Base-by-base conservation (phyloP, 768 basidiomycete genomes). In the Ramaria sp. region DNA sequence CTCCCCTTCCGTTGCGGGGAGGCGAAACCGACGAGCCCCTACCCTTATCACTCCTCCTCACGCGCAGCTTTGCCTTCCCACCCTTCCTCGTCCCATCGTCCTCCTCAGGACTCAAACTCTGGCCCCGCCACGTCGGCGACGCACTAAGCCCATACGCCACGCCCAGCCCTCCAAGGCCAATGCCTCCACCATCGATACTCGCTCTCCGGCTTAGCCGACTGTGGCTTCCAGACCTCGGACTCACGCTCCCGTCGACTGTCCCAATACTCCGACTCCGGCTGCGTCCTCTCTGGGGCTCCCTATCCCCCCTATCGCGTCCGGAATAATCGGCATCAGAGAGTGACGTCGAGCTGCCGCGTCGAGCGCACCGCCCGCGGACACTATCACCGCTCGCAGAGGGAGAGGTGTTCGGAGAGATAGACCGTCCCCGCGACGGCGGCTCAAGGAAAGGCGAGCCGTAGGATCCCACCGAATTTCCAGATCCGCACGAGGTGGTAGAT, bases 61-160 rank as follows among this genome's bases (percentile, higher is more conserved):
- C 34, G 16, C 53, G 34, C 2, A 20, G 10, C 38, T 20, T 39
- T 10, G n/a, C 20, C 24, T 15, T 13, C 16, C 53, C 32, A 20
- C 43, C 25, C 24, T 30, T 34, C 18, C 24, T 25, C 13, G 34
- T 34, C 8, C 42, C 28, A 34, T 55, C 44, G 16, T 16, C 58
- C 65, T 45, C 59, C 62, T 20, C 61, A 67, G 53, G 58, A 67
- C 56, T 67, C 61, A 59, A 64, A 64, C 10, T 57, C 38, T 8
- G 62, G 63, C 20, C 49, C 60, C 1, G 58, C 57, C 8, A 57
- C 56, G 2, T 57, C 47, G 27, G 55, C 15, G 52, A 50, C 8
- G 74, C 70, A 30, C 76, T 74, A 74, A 60, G 64, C 37, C 71
- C 70, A 30, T 72, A 73, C 1, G 73, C 70, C 54, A 56, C 68